Evolutionary conservation across 73 alveolate genomes (phyloP).

Genomic region (Paramecium primaurelia): DNA sequence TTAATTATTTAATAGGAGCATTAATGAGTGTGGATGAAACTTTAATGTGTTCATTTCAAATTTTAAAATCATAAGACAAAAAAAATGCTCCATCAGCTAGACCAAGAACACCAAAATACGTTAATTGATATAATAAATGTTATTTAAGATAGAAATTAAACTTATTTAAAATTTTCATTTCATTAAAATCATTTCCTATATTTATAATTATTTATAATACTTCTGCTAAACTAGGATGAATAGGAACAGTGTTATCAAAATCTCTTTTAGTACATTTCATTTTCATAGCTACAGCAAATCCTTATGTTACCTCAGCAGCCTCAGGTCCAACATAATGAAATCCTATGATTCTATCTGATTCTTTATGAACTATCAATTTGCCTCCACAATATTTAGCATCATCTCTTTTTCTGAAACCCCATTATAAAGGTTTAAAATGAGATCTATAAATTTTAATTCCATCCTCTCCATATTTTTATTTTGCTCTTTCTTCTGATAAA

Average conservation of each 20-base stretch:
- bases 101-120: constrained; percentile 58
- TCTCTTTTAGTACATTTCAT: constrained; percentile 91
- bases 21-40: constrained; percentile 95
- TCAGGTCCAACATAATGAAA: constrained; percentile 96
- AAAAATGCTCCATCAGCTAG: constrained; percentile 54
- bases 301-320: constrained; percentile 99
- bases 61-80: constrained; percentile 89
- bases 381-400: constrained; percentile 78
- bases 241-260: constrained; percentile 93
- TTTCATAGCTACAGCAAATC: constrained; percentile 96
- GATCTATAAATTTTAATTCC: constrained; percentile 87
- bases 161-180: constrained; percentile 74
- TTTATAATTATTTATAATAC: constrained; percentile 28
- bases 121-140: constrained; percentile 22
- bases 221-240: constrained; percentile 99
- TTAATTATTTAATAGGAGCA: constrained; percentile 66
- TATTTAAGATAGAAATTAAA: constrained; percentile 55
- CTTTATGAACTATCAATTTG: constrained; percentile 77
- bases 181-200: constrained; percentile 31
- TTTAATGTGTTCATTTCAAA: constrained; percentile 91
- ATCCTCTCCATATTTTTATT: constrained; percentile 79
- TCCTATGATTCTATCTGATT: constrained; percentile 91
- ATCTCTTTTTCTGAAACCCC: constrained; percentile 86
- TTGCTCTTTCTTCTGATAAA: constrained; percentile 89
- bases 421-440: constrained; percentile 94